phyloP scores from a whole-genome alignment of 495 filamentous ascomycete species.

The Polyplosphaeria fusca region DNA sequence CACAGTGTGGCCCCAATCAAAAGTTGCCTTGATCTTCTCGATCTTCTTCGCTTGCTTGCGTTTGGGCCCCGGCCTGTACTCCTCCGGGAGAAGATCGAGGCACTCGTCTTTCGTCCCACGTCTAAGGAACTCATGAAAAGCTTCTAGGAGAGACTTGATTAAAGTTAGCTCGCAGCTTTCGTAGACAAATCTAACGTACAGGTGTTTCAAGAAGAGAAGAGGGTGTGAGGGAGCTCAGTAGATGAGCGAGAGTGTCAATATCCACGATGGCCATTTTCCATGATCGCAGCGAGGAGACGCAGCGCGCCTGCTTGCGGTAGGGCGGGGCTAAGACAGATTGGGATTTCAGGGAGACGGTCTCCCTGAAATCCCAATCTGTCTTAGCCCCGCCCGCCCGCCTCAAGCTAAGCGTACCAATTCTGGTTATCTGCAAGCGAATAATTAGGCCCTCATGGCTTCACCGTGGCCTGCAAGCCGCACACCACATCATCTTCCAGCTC shows the following conservation, averaged over 20 bases:
- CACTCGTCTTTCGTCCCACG: background rate
- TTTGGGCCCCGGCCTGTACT: background rate
- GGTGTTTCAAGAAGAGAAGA: background rate
- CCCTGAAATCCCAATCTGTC: too few relatives aligned
- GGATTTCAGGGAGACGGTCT: too few relatives aligned
- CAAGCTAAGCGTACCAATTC: too few relatives aligned
- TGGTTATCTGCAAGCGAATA: too few relatives aligned
- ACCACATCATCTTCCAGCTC: too few relatives aligned
- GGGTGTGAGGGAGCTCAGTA: background rate
- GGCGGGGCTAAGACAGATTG: too few relatives aligned
- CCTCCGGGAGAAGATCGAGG: background rate
- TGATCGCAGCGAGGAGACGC: background rate
- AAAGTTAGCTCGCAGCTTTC: background rate
- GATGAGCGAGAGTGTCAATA: background rate
- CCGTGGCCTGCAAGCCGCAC: too few relatives aligned
- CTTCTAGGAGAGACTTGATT: background rate
- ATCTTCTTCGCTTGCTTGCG: background rate
- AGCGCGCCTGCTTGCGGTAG: too few relatives aligned
- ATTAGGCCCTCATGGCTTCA: too few relatives aligned
- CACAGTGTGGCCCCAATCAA: background rate
- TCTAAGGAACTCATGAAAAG: background rate
- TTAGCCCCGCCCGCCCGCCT: too few relatives aligned
- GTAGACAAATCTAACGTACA: background rate
- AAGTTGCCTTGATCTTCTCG: background rate
- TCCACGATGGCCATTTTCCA: background rate